Base-by-base conservation (phyloP, 192 early-diverging fungal species). In the Linderina pennispora region DNA sequence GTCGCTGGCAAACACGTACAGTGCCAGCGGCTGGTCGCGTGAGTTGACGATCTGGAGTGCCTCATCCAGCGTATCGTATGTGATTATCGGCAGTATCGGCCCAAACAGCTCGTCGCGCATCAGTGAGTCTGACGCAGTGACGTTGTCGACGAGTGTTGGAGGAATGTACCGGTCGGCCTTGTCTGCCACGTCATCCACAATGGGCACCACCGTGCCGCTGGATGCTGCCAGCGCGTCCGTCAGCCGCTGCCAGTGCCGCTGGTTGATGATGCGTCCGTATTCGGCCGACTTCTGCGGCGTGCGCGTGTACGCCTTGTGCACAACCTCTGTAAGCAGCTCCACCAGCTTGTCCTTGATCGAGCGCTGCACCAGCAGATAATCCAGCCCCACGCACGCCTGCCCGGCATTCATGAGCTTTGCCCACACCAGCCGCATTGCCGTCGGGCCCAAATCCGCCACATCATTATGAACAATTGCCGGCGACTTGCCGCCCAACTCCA, bases 401-500 rank as follows among this genome's bases (percentile, higher is more conserved):
- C 95, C 95, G 53, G 72, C 68, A 62, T 98, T 98, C 65, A 79
- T 70, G 39, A 80, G 70, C 63, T 96, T 98, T 43, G 79, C 84
- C 77, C 81, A 91, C 49, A 78, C 56, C 43, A 95, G 65, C 14
- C 92, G 84, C 36, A 79, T 80, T 4, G 87, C 88, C 15, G 74
- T 62, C 6, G 79, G 54, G 11, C 50, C 44, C 2, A 90, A 49
- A 49, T 98, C 80, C 1, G 56, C 55, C 56, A 64, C 56, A 65
- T 89, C 75, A 48, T 77, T 50, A 66, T 88, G 54, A 25, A 89
- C 74, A 32, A 87, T 75, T 2, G 66, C 74, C 4, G 87, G 87
- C 31, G 75, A 75, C 62, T 98, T 98, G 18, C 95, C 95, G 39
- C 95, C 95, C 20, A 98, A 80, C 69, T 96, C 95, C 31, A 98